phyloP scores from a whole-genome alignment of 345 rosid species.

The Laguncularia racemosa region DNA sequence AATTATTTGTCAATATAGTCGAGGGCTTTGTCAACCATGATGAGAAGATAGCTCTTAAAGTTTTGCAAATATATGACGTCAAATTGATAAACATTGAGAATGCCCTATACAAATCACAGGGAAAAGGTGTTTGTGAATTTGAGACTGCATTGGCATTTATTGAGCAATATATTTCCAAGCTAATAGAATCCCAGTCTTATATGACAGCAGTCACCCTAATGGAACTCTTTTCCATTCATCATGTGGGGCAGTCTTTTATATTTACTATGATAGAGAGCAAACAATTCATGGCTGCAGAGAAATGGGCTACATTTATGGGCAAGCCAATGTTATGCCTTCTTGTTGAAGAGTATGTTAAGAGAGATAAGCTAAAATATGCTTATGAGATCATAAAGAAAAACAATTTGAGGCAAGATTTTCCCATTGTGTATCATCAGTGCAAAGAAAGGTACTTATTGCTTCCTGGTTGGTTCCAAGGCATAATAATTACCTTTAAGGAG shows the following conservation, averaged over 20 bases:
- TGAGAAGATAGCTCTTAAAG: constrained; percentile 50
- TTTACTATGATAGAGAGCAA: constrained; percentile 63
- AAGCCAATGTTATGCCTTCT: constrained; percentile 60
- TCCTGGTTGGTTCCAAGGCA: not conserved
- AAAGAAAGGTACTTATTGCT: constrained; percentile 55
- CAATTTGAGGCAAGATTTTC: constrained; percentile 65
- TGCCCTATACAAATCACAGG: constrained; percentile 27
- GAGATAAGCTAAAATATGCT: constrained; percentile 71
- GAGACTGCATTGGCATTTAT: constrained; percentile 33
- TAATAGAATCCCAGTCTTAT: constrained; percentile 54
- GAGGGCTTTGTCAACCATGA: constrained; percentile 48
- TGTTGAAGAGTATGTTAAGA: constrained; percentile 58
- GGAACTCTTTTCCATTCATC: constrained; percentile 72
- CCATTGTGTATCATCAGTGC: constrained; percentile 58
- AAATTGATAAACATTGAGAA: constrained; percentile 45
- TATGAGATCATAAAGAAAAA: constrained; percentile 60
- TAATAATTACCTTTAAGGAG: not conserved
- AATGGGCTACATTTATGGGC: constrained; percentile 93
- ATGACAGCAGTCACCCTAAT: constrained; percentile 68
- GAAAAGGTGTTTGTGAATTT: constrained; percentile 18
- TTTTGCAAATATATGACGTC: constrained; percentile 55
- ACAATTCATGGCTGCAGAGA: constrained; percentile 80
- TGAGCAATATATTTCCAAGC: constrained; percentile 47
- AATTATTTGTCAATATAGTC: constrained; percentile 43
- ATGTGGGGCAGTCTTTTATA: constrained; percentile 68